Percentiles rank a stretch among this genome's conserved stretches.
Evolutionary conservation across 2,329 filamentous ascomycete species (phyloP).

Genomic region (Rhexocercosporidium sp.): DNA sequence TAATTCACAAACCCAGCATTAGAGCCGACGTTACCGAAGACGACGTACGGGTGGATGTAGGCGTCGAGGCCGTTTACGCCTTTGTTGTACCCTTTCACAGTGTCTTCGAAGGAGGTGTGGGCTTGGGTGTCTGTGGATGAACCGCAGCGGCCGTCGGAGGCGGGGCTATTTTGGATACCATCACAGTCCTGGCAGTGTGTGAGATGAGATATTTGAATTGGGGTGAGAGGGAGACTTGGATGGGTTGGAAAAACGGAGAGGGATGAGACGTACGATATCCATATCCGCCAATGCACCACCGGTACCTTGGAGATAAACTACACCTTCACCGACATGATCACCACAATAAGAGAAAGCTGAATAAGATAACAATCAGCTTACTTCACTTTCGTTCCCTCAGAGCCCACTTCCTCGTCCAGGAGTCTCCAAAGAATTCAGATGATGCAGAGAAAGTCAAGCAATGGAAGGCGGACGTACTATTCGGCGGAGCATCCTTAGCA

Average conservation of each 20-base stretch:
- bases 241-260: not conserved
- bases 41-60: slow-evolving; percentile 58
- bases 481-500: slow-evolving; percentile 45
- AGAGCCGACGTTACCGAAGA: slow-evolving; percentile 55
- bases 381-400: not conserved
- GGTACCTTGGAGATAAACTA: slow-evolving; percentile 55
- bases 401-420: not conserved
- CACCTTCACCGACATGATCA: slow-evolving; percentile 48
- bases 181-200: slow-evolving; percentile 49
- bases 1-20: slow-evolving; percentile 46
- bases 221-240: not conserved
- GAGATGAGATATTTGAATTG: not conserved
- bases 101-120: slow-evolving; percentile 53
- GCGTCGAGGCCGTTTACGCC: slow-evolving; percentile 53
- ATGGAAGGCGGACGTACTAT: slow-evolving; percentile 39
- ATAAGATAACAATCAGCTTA: not conserved
- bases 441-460: too few relatives aligned
- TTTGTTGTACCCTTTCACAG: slow-evolving; percentile 45
- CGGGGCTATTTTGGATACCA: slow-evolving; percentile 50
- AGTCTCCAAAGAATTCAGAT: slow-evolving; percentile 22
- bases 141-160: slow-evolving; percentile 52
- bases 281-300: slow-evolving; percentile 54
- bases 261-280: slow-evolving; percentile 50
- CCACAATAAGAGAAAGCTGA: slow-evolving; percentile 50
- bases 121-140: slow-evolving; percentile 51